Conservation (phyloP, 2,329 filamentous ascomycete species). For the Claviceps sp. region DNA sequence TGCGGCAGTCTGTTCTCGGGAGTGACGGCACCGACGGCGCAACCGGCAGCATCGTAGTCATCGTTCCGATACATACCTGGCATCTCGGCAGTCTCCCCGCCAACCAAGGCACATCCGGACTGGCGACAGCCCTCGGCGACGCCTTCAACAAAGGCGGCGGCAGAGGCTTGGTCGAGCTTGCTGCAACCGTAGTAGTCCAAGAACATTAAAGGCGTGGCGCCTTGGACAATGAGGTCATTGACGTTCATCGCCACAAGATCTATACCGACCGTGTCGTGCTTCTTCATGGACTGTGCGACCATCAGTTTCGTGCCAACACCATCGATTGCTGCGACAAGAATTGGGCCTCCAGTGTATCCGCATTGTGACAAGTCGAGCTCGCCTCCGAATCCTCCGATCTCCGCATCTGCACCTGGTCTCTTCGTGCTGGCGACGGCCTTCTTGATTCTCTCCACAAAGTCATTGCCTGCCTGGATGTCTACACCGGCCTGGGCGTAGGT, state of each 20-base stretch:
- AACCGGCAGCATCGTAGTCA: conserved; percentile 87
- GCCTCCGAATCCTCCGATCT: conserved; percentile 92
- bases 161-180: conserved; percentile 63
- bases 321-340: conserved; percentile 88
- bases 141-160: conserved; percentile 78
- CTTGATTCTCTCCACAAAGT: conserved; percentile 87
- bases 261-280: conserved; percentile 90
- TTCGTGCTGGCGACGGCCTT: conserved; percentile 73
- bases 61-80: conserved; percentile 81
- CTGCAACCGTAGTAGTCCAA: conserved; percentile 96
- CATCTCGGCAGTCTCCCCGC: conserved; percentile 97
- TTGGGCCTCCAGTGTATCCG: conserved; percentile 61
- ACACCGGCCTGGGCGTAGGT: conserved; percentile 92
- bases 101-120: conserved; percentile 85
- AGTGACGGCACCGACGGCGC: conserved; percentile 73
- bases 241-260: conserved; percentile 99
- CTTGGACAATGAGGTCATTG: conserved; percentile 93
- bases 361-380: conserved; percentile 46
- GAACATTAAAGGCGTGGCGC: conserved; percentile 89
- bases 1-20: conserved; percentile 60
- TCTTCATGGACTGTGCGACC: conserved; percentile 78
- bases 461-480: conserved; percentile 86
- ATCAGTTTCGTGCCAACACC: conserved; percentile 95
- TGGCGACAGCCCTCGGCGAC: conserved; percentile 79
- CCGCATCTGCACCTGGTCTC: conserved; percentile 76